phyloP scores from a whole-genome alignment of 352 stramenopile species.

The Phytophthora tentaculata region DNA sequence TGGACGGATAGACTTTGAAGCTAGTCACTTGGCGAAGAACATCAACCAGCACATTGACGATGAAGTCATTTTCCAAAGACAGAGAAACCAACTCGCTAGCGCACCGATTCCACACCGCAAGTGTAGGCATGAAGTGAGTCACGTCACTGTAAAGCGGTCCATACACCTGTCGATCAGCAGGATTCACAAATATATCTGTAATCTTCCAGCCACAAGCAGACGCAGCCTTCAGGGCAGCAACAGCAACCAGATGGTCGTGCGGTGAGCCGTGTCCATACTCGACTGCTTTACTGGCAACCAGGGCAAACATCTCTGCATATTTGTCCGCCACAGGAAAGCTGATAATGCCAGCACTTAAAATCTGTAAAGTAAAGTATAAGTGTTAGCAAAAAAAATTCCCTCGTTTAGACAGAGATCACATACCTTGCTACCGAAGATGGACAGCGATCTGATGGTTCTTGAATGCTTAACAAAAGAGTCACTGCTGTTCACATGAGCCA shows the following conservation, averaged over 20 bases:
- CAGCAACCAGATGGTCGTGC: slow-evolving; percentile 26
- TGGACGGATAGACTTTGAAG: slow-evolving; percentile 39
- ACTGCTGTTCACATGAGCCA: slow-evolving; percentile 20
- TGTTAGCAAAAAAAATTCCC: slow-evolving; percentile 8
- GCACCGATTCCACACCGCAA: slow-evolving; percentile 49
- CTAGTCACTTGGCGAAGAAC: slow-evolving; percentile 44
- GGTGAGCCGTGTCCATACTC: slow-evolving; percentile 32
- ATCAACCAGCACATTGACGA: slow-evolving; percentile 44
- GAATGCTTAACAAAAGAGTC: slow-evolving; percentile 27
- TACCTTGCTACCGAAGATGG: slow-evolving; percentile 46
- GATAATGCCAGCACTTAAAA: slow-evolving; percentile 30
- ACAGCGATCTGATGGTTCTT: slow-evolving; percentile 22
- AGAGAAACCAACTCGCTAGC: slow-evolving; percentile 35
- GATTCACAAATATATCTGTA: slow-evolving; percentile 44
- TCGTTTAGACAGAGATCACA: background rate
- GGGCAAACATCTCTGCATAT: slow-evolving; percentile 29
- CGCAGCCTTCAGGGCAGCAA: slow-evolving; percentile 50
- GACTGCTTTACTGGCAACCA: slow-evolving; percentile 30
- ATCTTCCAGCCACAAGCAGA: slow-evolving; percentile 58
- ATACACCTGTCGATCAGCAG: slow-evolving; percentile 34
- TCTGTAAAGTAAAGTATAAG: slow-evolving; percentile 12
- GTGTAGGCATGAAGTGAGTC: slow-evolving; percentile 46
- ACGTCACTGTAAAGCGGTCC: slow-evolving; percentile 54
- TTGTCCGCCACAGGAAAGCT: slow-evolving; percentile 20
- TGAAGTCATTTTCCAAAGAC: slow-evolving; percentile 41